A percentile compares a stretch with the other conserved stretches of the same genome.
phyloP scores from a whole-genome alignment of 352 stramenopile species.

The Globisporangium apiculatum region DNA sequence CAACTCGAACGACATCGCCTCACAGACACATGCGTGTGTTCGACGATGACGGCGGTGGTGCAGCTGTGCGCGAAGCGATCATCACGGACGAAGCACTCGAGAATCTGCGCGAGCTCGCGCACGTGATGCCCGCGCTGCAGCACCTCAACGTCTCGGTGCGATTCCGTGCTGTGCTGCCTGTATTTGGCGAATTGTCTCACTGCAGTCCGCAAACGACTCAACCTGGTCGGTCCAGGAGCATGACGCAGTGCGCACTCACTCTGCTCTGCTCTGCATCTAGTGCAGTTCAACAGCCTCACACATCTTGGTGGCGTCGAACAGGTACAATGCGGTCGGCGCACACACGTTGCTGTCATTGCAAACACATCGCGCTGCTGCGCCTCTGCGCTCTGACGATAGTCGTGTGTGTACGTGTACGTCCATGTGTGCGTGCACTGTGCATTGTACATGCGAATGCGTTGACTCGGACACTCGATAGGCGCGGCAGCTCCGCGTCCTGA shows the following conservation, averaged over 20 bases:
- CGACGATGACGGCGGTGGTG: constrained; percentile 15
- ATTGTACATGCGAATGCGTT: not conserved
- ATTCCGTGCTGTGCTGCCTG: no score
- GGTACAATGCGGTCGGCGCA: constrained; percentile 13
- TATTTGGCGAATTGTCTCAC: no score
- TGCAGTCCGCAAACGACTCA: no score
- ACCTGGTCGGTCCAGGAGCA: no score
- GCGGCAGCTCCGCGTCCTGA: constrained; percentile 40
- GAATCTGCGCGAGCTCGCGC: constrained; percentile 18
- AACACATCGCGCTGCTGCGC: not conserved
- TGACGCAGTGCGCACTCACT: no score
- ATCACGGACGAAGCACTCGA: constrained; percentile 46
- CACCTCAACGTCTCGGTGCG: constrained; percentile 61
- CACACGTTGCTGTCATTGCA: no score
- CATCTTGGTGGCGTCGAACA: constrained; percentile 33
- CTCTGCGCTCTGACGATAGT: no score
- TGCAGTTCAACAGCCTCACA: constrained; percentile 59
- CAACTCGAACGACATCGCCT: not conserved
- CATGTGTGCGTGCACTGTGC: no score
- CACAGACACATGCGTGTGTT: constrained; percentile 31
- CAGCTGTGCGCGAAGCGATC: constrained; percentile 27
- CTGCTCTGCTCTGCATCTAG: not conserved
- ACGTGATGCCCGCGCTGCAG: constrained; percentile 18
- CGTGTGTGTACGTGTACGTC: no score
- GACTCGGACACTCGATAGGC: constrained; percentile 13